Conservation (phyloP, 192 early-diverging fungal genomes). For the Paraglomus brasilianum region DNA sequence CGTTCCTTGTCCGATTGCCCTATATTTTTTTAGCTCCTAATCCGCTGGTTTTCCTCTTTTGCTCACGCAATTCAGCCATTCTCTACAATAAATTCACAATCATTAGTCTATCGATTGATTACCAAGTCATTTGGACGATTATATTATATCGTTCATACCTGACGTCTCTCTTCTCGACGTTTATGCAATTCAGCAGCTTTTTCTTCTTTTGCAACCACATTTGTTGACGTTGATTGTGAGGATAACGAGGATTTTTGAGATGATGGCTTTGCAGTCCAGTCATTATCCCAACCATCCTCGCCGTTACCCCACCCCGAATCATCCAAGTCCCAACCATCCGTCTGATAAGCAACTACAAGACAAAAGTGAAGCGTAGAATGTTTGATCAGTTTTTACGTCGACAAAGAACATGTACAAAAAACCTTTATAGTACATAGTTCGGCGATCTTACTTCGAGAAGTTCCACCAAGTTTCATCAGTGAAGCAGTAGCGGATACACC, state of each 20-base stretch:
- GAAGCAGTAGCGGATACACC: neutral
- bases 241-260: neutral
- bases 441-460: too few species aligned
- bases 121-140: neutral
- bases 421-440: neutral
- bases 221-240: neutral
- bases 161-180: conserved; percentile 53
- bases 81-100: conserved; percentile 25
- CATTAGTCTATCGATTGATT: neutral
- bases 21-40: conserved; percentile 53
- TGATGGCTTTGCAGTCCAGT: conserved; percentile 23
- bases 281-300: conserved; percentile 28
- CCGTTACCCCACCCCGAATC: conserved; percentile 28
- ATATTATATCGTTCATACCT: conserved; percentile 22
- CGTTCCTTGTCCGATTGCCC: neutral
- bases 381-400: neutral
- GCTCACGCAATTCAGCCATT: conserved; percentile 47
- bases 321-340: conserved; percentile 32
- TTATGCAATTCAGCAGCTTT: conserved; percentile 50
- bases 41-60: conserved; percentile 34
- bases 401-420: neutral
- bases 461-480: neutral
- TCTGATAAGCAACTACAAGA: neutral
- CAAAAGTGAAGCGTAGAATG: neutral
- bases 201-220: conserved; percentile 44